phyloP scores from a whole-genome alignment of 495 filamentous ascomycete genomes.

The Penicillium flavigenum region DNA sequence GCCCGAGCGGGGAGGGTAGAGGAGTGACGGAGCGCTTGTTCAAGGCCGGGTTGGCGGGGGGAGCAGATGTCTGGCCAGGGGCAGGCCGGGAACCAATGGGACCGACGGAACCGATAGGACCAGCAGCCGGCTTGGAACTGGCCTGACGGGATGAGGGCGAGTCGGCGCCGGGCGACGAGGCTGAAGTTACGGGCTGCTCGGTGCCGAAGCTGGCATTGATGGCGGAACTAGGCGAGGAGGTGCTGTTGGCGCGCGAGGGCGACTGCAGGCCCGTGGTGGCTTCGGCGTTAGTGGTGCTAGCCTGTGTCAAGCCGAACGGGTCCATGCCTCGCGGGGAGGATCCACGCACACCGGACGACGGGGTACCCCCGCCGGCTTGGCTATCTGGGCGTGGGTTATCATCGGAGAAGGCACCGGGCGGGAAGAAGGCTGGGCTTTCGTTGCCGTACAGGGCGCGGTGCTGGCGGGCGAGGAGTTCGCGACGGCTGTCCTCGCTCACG shows the following conservation, averaged over 20 bases:
- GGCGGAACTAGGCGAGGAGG: slow-evolving; percentile 69
- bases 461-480: slow-evolving; percentile 93
- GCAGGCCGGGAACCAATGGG: slow-evolving; percentile 90
- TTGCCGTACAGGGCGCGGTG: slow-evolving; percentile 87
- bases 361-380: slow-evolving; percentile 56
- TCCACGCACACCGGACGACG: slow-evolving; percentile 53
- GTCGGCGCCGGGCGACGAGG: slow-evolving; percentile 86
- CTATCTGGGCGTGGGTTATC: slow-evolving; percentile 62
- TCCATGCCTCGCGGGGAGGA: slow-evolving; percentile 64
- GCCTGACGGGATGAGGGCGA: slow-evolving; percentile 71
- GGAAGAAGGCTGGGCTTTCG: slow-evolving; percentile 62
- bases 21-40: slow-evolving; percentile 89
- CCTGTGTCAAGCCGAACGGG: slow-evolving; percentile 55
- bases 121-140: slow-evolving; percentile 49
- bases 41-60: slow-evolving; percentile 61
- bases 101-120: slow-evolving; percentile 67
- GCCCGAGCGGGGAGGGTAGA: slow-evolving; percentile 78
- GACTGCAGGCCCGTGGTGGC: slow-evolving; percentile 54
- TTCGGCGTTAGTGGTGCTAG: slow-evolving; percentile 40
- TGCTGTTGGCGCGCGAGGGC: slow-evolving; percentile 82
- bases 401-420: slow-evolving; percentile 58
- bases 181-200: slow-evolving; percentile 83
- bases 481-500: slow-evolving; percentile 94
- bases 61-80: slow-evolving; percentile 43
- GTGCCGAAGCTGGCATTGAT: slow-evolving; percentile 57